Evolutionary conservation across 805 yeast species (phyloP).

Genomic region (Candida oleophila): DNA sequence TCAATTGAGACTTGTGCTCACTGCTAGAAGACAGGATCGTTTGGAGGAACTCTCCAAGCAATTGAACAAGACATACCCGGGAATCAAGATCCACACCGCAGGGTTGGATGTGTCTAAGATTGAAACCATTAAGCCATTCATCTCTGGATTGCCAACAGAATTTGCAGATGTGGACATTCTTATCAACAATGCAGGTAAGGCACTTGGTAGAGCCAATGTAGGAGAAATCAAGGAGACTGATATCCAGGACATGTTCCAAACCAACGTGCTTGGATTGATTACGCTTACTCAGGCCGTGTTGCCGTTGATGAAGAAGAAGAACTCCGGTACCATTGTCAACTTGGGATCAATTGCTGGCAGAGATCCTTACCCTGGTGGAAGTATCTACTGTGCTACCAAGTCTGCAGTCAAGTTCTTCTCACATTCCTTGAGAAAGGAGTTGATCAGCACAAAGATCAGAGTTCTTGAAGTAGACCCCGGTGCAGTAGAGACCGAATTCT

Average conservation of each 20-base stretch:
- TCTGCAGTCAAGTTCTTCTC: conserved; percentile 36
- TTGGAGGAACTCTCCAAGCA: conserved; percentile 23
- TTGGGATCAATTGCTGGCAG: conserved; percentile 40
- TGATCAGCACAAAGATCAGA: conserved; percentile 33
- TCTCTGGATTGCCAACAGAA: conserved; percentile 28
- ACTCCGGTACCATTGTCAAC: conserved; percentile 37
- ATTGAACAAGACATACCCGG: conserved; percentile 22
- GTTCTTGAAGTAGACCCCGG: conserved; percentile 42
- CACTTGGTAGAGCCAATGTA: conserved; percentile 31
- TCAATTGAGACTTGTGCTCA: conserved; percentile 32
- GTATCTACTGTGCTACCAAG: conserved; percentile 39
- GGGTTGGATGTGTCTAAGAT: conserved; percentile 30
- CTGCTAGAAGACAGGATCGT: conserved; percentile 37
- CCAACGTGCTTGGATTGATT: conserved; percentile 37
- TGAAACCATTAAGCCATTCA: conserved; percentile 26
- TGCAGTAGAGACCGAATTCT: conserved; percentile 40
- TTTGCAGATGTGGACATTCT: conserved; percentile 38
- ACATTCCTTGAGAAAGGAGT: conserved; percentile 34
- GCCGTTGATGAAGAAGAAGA: conserved; percentile 34
- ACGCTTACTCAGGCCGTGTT: conserved; percentile 37
- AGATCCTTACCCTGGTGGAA: conserved; percentile 39
- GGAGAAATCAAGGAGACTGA: conserved; percentile 31
- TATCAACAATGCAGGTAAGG: conserved; percentile 41
- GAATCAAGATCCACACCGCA: conserved; percentile 28
- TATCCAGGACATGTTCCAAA: conserved; percentile 35